Evolutionary conservation across 306 rosid species (phyloP).

Genomic region (Trifolium subterraneum): DNA sequence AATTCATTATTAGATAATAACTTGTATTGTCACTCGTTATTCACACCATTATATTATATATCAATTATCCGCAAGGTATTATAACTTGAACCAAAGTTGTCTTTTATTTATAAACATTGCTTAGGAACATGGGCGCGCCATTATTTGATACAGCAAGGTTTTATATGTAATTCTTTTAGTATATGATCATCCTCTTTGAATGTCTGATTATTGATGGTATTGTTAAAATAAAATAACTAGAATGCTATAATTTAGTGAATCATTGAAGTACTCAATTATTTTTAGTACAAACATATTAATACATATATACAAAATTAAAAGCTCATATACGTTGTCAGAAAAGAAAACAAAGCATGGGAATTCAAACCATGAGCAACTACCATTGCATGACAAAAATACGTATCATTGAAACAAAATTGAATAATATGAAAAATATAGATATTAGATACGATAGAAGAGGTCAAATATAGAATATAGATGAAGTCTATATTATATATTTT

Average conservation of each 20-base stretch:
- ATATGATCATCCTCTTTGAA: slow-evolving; percentile 13
- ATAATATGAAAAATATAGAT: slow-evolving; percentile 6
- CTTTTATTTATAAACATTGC: slow-evolving; percentile 1
- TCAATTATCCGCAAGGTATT: too few relatives aligned
- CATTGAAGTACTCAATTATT: slow-evolving; percentile 44
- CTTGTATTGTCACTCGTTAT: too few relatives aligned
- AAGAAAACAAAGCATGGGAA: background rate
- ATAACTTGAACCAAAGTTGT: slow-evolving; percentile 5
- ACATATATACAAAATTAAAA: background rate
- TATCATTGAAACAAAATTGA: slow-evolving; percentile 7
- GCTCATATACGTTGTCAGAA: slow-evolving; percentile 40
- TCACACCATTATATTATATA: background rate
- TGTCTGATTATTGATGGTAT: slow-evolving; percentile 21
- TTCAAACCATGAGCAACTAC: slow-evolving; percentile 33
- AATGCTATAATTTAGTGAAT: slow-evolving; percentile 19
- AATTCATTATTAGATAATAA: too few relatives aligned
- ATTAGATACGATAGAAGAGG: slow-evolving; percentile 9
- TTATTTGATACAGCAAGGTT: slow-evolving; percentile 28
- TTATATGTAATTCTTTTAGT: slow-evolving; percentile 11
- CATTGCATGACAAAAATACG: slow-evolving; percentile 35
- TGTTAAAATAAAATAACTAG: slow-evolving; percentile 11
- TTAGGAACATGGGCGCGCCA: slow-evolving; percentile 6
- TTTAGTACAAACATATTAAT: background rate
- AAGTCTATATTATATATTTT: slow-evolving; percentile 28
- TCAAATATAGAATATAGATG: slow-evolving; percentile 41